These are phyloP conservation scores for Isatis lusitanica DNA, from an alignment of 441 rosid genomes.

Conservation along the genomic window DNA sequence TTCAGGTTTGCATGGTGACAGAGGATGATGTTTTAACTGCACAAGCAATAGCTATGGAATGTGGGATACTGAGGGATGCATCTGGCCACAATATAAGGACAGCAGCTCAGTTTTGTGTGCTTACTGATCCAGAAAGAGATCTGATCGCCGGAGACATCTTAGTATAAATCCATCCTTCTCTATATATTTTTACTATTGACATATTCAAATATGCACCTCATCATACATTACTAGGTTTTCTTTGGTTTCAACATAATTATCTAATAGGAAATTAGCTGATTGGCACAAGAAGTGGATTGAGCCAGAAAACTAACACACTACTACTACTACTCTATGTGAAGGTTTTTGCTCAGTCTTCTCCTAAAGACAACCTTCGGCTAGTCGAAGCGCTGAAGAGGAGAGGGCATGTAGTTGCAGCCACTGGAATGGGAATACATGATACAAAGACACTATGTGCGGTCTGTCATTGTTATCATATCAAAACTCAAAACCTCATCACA, in stretches of 20 bases:
- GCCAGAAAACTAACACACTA: background rate
- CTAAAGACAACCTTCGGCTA: slow-evolving; percentile 72
- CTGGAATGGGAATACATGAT: slow-evolving; percentile 93
- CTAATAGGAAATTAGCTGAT: background rate
- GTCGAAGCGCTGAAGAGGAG: slow-evolving; percentile 66
- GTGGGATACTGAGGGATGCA: slow-evolving; percentile 64
- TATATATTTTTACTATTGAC: background rate
- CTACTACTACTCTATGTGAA: slow-evolving; percentile 28
- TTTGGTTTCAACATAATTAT: background rate
- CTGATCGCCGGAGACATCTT: slow-evolving; percentile 50
- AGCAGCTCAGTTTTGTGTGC: slow-evolving; percentile 64
- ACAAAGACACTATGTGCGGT: slow-evolving; percentile 78
- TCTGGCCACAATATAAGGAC: slow-evolving; percentile 49
- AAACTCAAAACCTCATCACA: background rate
- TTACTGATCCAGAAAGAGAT: slow-evolving; percentile 57
- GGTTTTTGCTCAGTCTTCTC: slow-evolving; percentile 81
- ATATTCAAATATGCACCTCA: background rate
- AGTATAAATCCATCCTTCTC: slow-evolving; percentile 40
- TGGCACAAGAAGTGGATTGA: background rate
- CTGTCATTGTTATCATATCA: slow-evolving; percentile 8
- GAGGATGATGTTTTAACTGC: slow-evolving; percentile 84
- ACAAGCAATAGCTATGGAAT: slow-evolving; percentile 74
- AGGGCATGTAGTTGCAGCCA: slow-evolving; percentile 83
- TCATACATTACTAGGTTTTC: background rate
- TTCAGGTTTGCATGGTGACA: slow-evolving; percentile 87